phyloP scores from a whole-genome alignment of 1,284 basidiomycete genomes.

The Rugosomyces carneus region DNA sequence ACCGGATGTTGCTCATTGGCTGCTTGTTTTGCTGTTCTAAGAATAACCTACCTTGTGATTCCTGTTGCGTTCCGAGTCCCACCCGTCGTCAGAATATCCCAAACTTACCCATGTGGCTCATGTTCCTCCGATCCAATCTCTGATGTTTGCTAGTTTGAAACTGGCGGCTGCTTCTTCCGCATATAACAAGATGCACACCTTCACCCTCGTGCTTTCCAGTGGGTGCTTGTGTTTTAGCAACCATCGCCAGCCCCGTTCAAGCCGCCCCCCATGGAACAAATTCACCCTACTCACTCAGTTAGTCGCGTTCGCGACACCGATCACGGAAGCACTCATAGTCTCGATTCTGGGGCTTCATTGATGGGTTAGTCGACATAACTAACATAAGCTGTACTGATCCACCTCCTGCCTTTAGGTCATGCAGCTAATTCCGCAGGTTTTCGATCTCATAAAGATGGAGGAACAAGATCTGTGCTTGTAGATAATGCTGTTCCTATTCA shows the following conservation, averaged over 20 bases:
- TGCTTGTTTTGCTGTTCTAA: no score
- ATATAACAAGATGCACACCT: no score
- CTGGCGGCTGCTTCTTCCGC: no score
- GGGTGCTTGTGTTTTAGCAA: no score
- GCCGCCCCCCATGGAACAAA: slow-evolving; percentile 33
- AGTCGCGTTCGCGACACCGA: slow-evolving; percentile 29
- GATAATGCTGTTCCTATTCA: slow-evolving; percentile 1
- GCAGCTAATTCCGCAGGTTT: slow-evolving; percentile 33
- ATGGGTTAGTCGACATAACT: slow-evolving; percentile 25
- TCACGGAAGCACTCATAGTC: slow-evolving; percentile 25
- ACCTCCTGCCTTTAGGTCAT: slow-evolving; percentile 26
- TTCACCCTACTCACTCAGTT: slow-evolving; percentile 27
- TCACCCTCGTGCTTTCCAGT: no score
- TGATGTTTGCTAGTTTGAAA: no score
- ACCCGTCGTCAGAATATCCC: neutral
- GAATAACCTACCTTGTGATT: no score
- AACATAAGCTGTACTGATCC: neutral
- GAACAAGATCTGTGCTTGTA: slow-evolving; percentile 11
- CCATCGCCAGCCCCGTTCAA: no score
- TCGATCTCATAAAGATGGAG: slow-evolving; percentile 20
- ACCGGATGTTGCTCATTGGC: no score
- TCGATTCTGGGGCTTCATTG: slow-evolving; percentile 33
- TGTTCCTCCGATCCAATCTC: no score
- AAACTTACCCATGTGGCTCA: neutral
- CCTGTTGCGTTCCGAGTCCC: no score